Conservation (phyloP, 176 grass and related monocot species). For the Thinopyrum elongatum region DNA sequence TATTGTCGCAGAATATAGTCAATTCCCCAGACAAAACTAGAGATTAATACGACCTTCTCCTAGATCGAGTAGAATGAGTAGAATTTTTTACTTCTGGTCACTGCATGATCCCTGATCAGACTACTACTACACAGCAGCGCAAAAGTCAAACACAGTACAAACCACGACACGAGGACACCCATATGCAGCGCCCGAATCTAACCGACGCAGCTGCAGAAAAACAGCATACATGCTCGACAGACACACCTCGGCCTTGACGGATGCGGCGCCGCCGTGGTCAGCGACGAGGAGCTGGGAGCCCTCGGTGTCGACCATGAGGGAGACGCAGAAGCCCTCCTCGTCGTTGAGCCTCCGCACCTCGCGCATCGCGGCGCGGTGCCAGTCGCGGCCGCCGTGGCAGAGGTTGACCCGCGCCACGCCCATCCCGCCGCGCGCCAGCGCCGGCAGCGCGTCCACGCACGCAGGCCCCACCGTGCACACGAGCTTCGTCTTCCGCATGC, state of each 20-base stretch:
- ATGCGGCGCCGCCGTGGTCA: conserved; percentile 48
- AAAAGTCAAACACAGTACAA: not conserved
- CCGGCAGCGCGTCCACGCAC: conserved; percentile 46
- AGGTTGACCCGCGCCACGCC: conserved; percentile 69
- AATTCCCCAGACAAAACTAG: not conserved
- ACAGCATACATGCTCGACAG: not conserved
- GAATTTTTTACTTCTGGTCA: not conserved
- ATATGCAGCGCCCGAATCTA: not conserved
- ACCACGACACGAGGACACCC: not conserved
- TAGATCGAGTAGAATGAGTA: not conserved
- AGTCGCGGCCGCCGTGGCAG: conserved; percentile 59
- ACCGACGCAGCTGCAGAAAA: not conserved
- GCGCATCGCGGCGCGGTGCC: conserved; percentile 50
- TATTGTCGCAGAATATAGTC: not conserved
- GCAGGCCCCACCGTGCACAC: conserved; percentile 68
- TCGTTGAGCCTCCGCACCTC: conserved; percentile 56
- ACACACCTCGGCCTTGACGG: conserved; percentile 55
- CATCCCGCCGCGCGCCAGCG: conserved; percentile 67
- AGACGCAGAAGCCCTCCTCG: conserved; percentile 60
- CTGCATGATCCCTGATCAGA: not conserved
- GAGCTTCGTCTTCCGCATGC: conserved; percentile 62
- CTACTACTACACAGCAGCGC: not conserved
- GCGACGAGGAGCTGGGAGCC: conserved; percentile 61
- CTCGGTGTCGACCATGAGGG: conserved; percentile 76
- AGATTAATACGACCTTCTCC: not conserved